A percentile compares a stretch with the other conserved stretches of the same genome.
phyloP scores from a whole-genome alignment of 257 asterid genomes.

The Coffea canephora region DNA sequence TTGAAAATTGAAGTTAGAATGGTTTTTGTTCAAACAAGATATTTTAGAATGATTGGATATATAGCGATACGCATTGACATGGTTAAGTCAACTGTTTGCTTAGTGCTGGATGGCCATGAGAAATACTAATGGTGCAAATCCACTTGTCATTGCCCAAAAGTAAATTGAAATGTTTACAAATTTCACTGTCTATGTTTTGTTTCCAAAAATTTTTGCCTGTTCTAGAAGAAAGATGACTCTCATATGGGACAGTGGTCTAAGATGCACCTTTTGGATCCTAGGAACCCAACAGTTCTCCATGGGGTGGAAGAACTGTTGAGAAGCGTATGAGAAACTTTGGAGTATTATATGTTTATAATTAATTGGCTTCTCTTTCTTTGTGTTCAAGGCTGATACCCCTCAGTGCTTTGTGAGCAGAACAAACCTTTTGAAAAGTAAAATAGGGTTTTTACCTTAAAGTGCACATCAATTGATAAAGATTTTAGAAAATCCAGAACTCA shows the following conservation, averaged over 20 bases:
- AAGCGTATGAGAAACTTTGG: no score
- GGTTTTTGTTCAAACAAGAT: not conserved
- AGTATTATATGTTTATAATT: no score
- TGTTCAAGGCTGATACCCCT: not conserved
- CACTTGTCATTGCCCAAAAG: not conserved
- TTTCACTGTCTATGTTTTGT: no score
- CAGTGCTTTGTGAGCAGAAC: not conserved
- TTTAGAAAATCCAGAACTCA: not conserved
- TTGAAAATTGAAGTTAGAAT: no score
- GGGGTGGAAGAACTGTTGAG: not conserved
- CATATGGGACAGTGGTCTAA: not conserved
- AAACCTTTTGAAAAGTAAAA: not conserved
- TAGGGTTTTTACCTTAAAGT: not conserved
- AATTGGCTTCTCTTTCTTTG: not conserved
- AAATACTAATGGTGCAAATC: not conserved
- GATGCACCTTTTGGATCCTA: not conserved
- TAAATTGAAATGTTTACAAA: no score
- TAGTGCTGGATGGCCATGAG: not conserved
- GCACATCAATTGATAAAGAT: not conserved
- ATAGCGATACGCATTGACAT: not conserved
- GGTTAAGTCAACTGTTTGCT: not conserved
- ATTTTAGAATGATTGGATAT: not conserved
- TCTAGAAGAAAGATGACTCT: not conserved
- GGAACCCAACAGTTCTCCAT: not conserved
- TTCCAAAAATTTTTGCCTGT: not conserved